Percentiles rank a stretch among this genome's conserved stretches.
Conservation (phyloP, 1,139 yeast species). For the Nakaseomyces delphensis region DNA sequence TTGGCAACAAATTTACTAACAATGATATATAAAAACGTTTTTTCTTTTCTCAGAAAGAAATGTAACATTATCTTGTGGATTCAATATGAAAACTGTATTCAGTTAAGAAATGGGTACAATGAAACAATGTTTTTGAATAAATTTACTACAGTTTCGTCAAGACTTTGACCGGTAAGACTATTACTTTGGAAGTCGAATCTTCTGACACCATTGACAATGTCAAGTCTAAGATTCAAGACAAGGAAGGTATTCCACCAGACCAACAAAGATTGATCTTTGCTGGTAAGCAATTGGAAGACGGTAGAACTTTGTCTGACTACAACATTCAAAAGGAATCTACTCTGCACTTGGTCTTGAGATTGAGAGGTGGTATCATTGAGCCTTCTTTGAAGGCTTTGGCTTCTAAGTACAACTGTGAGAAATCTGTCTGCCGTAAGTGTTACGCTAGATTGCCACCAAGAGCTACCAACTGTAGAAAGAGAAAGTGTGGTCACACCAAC, state of each 20-base stretch:
- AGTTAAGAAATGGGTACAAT: neutral
- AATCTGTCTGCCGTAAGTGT: slow-evolving; percentile 98
- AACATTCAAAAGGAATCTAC: slow-evolving; percentile 94
- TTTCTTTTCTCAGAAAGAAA: neutral
- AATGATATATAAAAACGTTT: neutral
- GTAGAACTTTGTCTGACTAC: slow-evolving; percentile 88
- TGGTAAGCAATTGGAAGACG: slow-evolving; percentile 91
- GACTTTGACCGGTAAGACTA: slow-evolving; percentile 83
- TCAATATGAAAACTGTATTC: neutral
- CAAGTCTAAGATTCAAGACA: slow-evolving; percentile 88
- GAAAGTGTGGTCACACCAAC: slow-evolving; percentile 99
- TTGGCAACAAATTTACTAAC: neutral
- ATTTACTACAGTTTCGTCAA: slow-evolving; percentile 61
- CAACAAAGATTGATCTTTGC: slow-evolving; percentile 91
- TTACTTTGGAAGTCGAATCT: slow-evolving; percentile 90
- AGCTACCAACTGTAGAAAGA: slow-evolving; percentile 99
- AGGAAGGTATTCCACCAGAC: slow-evolving; percentile 93
- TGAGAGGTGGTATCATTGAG: slow-evolving; percentile 97
- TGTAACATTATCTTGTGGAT: neutral
- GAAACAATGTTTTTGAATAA: neutral
- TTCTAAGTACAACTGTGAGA: slow-evolving; percentile 99
- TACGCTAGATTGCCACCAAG: slow-evolving; percentile 99
- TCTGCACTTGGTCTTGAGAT: slow-evolving; percentile 77
- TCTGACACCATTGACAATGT: slow-evolving; percentile 92
- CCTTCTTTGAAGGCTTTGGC: slow-evolving; percentile 99